These are phyloP conservation scores for Tetraselmis striata DNA, from an alignment of 139 green algal species.

Conservation along the genomic window DNA sequence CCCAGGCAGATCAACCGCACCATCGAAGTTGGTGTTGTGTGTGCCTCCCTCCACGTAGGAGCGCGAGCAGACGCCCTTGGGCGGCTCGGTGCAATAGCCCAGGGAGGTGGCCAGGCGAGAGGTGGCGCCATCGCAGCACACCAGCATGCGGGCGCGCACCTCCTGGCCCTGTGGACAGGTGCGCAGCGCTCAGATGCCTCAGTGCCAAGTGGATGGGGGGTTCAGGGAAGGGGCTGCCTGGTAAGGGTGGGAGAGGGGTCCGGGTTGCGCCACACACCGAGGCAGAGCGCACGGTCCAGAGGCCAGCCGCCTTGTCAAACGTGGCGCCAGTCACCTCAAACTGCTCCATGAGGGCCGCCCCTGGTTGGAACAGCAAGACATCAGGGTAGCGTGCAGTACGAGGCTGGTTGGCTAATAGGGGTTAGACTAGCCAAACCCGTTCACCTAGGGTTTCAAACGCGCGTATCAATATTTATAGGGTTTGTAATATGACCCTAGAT, in stretches of 20 bases:
- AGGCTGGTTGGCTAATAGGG: too few species aligned
- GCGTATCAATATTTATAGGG: too few species aligned
- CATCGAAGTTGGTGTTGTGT: conserved; percentile 89
- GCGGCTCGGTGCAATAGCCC: conserved; percentile 80
- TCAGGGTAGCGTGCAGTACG: too few species aligned
- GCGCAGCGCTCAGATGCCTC: too few species aligned
- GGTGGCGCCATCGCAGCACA: conserved; percentile 83
- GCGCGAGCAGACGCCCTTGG: conserved; percentile 71
- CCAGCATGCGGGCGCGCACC: conserved; percentile 59
- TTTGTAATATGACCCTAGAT: too few species aligned
- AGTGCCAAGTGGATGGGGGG: too few species aligned
- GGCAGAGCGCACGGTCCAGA: conserved; percentile 73
- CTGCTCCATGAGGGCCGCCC: conserved; percentile 73
- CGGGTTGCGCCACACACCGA: not conserved
- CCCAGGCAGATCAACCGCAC: too few species aligned
- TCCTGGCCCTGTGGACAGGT: conserved; percentile 38
- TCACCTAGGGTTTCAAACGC: too few species aligned
- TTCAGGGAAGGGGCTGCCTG: too few species aligned
- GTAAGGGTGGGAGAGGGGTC: too few species aligned
- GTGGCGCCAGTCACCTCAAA: conserved; percentile 70
- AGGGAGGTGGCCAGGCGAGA: conserved; percentile 78
- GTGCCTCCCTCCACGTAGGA: conserved; percentile 77
- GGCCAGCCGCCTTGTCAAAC: conserved; percentile 56
- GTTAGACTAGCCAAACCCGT: too few species aligned
- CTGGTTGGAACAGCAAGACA: too few species aligned